Percentiles rank a stretch among this genome's conserved stretches.
phyloP scores from a whole-genome alignment of 345 rosid species.

The Excoecaria cochinchinensis region DNA sequence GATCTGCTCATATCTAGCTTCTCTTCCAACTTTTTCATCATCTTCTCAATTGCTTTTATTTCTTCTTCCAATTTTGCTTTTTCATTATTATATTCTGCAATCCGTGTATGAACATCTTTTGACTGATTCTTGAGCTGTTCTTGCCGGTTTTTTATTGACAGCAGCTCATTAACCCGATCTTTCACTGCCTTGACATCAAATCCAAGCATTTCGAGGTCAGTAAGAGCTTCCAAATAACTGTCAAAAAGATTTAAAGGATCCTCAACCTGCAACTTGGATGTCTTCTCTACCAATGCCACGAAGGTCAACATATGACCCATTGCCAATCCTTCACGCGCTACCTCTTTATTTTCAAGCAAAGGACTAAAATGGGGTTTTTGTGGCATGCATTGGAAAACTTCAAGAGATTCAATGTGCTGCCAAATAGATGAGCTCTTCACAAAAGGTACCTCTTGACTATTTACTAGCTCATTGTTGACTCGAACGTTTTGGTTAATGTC shows the following conservation, averaged over 20 bases:
- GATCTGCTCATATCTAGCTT: conserved; percentile 4
- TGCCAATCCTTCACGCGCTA: conserved; percentile 39
- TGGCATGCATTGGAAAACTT: conserved; percentile 29
- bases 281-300: conserved; percentile 22
- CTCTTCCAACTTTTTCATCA: conserved; percentile 20
- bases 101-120: conserved; percentile 4
- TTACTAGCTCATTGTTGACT: neutral
- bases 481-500: neutral
- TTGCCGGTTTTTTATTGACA: conserved; percentile 27
- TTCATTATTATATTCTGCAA: conserved; percentile 12
- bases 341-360: conserved; percentile 18
- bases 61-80: conserved; percentile 14
- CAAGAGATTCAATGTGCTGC: conserved; percentile 31
- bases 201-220: conserved; percentile 31
- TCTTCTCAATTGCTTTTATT: conserved; percentile 10
- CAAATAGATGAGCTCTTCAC: conserved; percentile 23
- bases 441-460: conserved; percentile 14
- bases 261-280: conserved; percentile 21
- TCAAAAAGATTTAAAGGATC: conserved; percentile 12
- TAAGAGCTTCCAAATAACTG: conserved; percentile 23
- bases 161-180: conserved; percentile 16
- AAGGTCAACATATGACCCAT: conserved; percentile 39
- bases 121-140: conserved; percentile 19
- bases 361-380: conserved; percentile 44
- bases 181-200: conserved; percentile 28